phyloP scores from a whole-genome alignment of 345 rosid species.

The Capsella bursapastoris region DNA sequence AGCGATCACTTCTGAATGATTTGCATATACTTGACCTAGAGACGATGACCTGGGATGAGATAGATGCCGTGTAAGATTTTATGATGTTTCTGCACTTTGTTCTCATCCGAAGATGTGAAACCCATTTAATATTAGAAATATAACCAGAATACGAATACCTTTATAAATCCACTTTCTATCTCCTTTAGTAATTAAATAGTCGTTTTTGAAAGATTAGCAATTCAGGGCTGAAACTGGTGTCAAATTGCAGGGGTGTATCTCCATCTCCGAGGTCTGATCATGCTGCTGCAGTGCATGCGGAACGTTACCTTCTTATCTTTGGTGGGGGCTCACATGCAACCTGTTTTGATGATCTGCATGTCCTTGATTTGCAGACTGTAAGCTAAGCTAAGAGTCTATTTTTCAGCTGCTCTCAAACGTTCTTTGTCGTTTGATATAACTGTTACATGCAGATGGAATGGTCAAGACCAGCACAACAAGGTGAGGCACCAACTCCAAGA shows the following conservation, averaged over 20 bases:
- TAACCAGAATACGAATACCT: constrained; percentile 22
- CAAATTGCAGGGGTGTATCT: constrained; percentile 75
- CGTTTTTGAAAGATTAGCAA: constrained; percentile 25
- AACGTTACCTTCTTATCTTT: constrained; percentile 92
- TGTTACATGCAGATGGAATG: constrained; percentile 84
- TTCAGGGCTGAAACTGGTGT: constrained; percentile 26
- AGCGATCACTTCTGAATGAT: constrained; percentile 88
- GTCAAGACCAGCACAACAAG: constrained; percentile 95
- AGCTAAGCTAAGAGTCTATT: constrained; percentile 49
- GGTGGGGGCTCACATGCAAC: constrained; percentile 98
- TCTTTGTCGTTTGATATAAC: constrained; percentile 26
- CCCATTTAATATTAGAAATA: constrained; percentile 10
- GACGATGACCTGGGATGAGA: constrained; percentile 99
- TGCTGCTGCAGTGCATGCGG: constrained; percentile 97
- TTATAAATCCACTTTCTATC: constrained; percentile 15
- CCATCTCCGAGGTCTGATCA: constrained; percentile 99
- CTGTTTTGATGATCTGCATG: constrained; percentile 94
- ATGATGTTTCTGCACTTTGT: constrained; percentile 9
- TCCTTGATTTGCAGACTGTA: constrained; percentile 95
- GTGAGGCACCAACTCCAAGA: constrained; percentile 86
- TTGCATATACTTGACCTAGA: constrained; percentile 95
- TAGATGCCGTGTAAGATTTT: constrained; percentile 83
- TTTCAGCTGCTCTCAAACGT: constrained; percentile 27
- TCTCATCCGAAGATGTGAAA: constrained; percentile 16
- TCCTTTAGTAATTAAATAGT: background rate